Base-by-base conservation (phyloP, 1,284 basidiomycete genomes). In the Xanthoconium separans region DNA sequence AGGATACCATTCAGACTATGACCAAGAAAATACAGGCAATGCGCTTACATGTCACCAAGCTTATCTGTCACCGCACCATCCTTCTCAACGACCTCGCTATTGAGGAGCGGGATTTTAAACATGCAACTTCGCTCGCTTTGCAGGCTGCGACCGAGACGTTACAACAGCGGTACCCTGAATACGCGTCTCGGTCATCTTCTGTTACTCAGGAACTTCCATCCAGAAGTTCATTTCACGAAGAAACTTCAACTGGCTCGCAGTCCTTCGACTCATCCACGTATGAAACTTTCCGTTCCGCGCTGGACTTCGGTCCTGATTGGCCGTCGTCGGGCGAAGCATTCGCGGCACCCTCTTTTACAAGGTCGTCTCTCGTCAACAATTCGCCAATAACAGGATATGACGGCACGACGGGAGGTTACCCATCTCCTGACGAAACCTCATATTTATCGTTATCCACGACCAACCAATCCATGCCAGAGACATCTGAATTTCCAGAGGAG, bases 51-150 rank as follows among this genome's bases (percentile, higher is more conserved):
- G 75, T 93, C 48, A 82, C 84, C 61, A 88, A 84, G 65, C 73
- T 91, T 18, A 72, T 77, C 16, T 89, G 91, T 62, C 86, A 94
- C 70, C 85, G 87, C 20, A 82, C 85, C 49, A 81, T 95, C 16
- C 79, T 97, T 30, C 74, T 78, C 10, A 77, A 81, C 39, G 94
- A 97, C 69, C 75, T 95, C 34, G 77, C 79, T 36, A 83, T 84
- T 6, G 92, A 93, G 63, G 80, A 83, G 55, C 79, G 80, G 34
- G 84, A 87, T 50, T 87, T 87, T 81, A 79, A 79, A 55, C 73
- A 77, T 46, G 82, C 85, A n/a, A 87, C 85, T 60, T 78, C 78
- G 51, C 75, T 88, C 27, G 91, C 91, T 18, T 71, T 93, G 55
- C 82, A 82, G 60, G 84, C 83, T 24, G 91, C 90, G 9, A 84